phyloP scores from a whole-genome alignment of 2,329 filamentous ascomycete species.

The Whalleya microplaca region DNA sequence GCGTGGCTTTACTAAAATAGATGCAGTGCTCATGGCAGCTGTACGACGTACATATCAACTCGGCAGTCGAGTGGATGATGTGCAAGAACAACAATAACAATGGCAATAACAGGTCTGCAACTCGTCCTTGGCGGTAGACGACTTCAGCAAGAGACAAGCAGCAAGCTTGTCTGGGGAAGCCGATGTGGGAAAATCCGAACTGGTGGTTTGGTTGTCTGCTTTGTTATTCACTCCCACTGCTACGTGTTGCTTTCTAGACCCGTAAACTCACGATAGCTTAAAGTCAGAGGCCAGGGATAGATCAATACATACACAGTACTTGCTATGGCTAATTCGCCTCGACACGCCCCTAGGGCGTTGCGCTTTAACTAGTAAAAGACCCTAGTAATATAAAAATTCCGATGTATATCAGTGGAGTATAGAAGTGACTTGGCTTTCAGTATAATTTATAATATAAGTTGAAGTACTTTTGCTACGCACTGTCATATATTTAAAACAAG shows the following conservation, averaged over 20 bases:
- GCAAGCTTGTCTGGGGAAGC: not conserved
- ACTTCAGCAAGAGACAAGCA: not conserved
- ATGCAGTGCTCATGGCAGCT: not conserved
- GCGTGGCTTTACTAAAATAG: not conserved
- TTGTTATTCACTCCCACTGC: not conserved
- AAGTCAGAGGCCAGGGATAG: too few species aligned
- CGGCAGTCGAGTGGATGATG: not conserved
- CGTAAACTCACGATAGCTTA: not conserved
- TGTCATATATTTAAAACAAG: too few species aligned
- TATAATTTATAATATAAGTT: too few species aligned
- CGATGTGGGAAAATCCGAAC: not conserved
- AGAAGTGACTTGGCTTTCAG: too few species aligned
- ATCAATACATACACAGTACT: too few species aligned
- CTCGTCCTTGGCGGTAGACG: not conserved
- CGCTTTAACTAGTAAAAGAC: too few species aligned
- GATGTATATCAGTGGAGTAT: too few species aligned
- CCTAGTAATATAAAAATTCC: too few species aligned
- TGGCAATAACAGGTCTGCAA: not conserved
- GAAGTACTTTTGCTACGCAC: too few species aligned
- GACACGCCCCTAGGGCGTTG: too few species aligned
- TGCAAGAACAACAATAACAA: not conserved
- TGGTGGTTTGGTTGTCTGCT: not conserved
- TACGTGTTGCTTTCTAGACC: not conserved
- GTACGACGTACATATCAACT: not conserved
- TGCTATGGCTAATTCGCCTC: too few species aligned